phyloP scores from a whole-genome alignment of 2,329 filamentous ascomycete species.

The Xylogone sp. region DNA sequence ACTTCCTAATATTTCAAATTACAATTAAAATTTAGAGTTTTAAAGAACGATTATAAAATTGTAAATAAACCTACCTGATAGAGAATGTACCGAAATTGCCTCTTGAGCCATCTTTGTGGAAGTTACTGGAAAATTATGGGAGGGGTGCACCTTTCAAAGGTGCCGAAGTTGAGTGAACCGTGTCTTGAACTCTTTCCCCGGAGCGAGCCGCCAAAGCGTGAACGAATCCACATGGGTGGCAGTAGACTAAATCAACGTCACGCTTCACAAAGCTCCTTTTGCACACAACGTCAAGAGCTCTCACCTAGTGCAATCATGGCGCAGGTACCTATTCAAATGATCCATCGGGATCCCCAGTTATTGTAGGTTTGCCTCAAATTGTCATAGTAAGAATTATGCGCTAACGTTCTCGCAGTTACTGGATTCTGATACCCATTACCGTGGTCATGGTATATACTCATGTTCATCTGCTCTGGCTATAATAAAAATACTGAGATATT shows the following conservation, averaged over 20 bases:
- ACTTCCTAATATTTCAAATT: too few relatives aligned
- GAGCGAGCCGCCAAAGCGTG: constrained; percentile 16
- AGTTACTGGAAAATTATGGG: background rate
- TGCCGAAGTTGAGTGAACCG: constrained; percentile 17
- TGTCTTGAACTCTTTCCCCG: constrained; percentile 27
- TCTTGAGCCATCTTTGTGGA: constrained; percentile 23
- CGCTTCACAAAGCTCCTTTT: constrained; percentile 7
- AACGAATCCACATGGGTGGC: background rate
- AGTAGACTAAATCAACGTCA: constrained; percentile 13
- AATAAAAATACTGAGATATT: background rate
- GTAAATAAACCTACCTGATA: constrained; percentile 20
- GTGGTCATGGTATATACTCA: constrained; percentile 74
- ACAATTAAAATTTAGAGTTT: background rate
- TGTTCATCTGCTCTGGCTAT: background rate
- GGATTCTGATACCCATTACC: constrained; percentile 97
- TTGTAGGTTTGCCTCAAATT: constrained; percentile 61
- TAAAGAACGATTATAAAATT: background rate
- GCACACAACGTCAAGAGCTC: constrained; percentile 1
- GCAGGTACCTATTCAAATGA: constrained; percentile 84
- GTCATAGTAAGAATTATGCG: constrained; percentile 9
- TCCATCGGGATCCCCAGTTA: constrained; percentile 95
- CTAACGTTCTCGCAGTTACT: constrained; percentile 65
- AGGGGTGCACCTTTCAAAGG: background rate
- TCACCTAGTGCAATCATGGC: constrained; percentile 57
- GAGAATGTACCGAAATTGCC: constrained; percentile 26